These are phyloP conservation scores for Cryptosporidium baileyi DNA, from an alignment of 169 alveolate species.

Conservation along the genomic window DNA sequence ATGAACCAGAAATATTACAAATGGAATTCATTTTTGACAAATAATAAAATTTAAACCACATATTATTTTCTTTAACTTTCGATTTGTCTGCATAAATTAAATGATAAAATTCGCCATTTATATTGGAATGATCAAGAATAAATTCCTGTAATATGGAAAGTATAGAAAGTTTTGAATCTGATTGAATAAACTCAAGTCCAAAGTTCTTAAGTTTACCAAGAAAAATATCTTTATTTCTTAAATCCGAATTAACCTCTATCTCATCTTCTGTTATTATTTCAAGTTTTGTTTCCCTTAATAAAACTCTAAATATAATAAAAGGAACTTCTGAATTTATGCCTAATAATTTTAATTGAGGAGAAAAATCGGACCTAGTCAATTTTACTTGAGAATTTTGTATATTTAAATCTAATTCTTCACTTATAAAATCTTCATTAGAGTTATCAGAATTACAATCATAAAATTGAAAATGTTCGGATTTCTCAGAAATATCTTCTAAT, in stretches of 20 bases:
- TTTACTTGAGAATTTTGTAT: background rate
- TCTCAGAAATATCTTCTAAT: background rate
- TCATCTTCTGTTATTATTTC: conserved; percentile 17
- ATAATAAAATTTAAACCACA: conserved; percentile 51
- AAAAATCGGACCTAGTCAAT: background rate
- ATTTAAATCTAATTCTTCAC: background rate
- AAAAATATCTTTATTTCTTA: background rate
- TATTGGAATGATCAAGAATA: conserved; percentile 11
- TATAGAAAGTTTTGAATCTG: conserved; percentile 40
- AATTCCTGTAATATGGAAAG: conserved; percentile 41
- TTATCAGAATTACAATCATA: conserved; percentile 58
- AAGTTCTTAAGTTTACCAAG: conserved; percentile 28
- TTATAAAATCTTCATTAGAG: background rate
- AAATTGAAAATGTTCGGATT: background rate
- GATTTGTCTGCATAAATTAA: conserved; percentile 36
- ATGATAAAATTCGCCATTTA: conserved; percentile 8
- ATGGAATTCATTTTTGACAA: background rate
- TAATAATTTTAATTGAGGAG: background rate
- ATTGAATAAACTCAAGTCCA: conserved; percentile 40
- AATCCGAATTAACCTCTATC: background rate
- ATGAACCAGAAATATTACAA: background rate
- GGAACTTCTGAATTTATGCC: conserved; percentile 41
- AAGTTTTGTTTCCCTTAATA: conserved; percentile 44
- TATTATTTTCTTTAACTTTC: background rate
- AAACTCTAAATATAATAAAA: conserved; percentile 23